These are phyloP conservation scores for Dictyostelium intermedium DNA, from an alignment of 78 protist genomes.

Conservation along the genomic window DNA sequence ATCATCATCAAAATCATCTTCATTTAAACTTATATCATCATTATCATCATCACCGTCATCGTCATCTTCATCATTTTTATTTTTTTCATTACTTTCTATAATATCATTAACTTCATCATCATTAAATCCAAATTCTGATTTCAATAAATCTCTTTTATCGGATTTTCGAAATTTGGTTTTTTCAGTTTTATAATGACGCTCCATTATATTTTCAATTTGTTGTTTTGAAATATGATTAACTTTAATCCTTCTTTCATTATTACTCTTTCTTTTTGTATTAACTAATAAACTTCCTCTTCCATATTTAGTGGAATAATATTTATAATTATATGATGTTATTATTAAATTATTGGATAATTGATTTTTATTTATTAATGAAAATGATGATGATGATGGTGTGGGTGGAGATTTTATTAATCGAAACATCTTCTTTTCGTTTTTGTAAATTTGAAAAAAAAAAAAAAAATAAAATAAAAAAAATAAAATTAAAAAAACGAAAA, in stretches of 20 bases:
- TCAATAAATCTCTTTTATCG: background rate
- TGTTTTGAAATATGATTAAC: background rate
- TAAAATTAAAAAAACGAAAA: background rate
- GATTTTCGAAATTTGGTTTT: background rate
- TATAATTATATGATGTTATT: background rate
- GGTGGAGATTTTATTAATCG: background rate
- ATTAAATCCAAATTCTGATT: background rate
- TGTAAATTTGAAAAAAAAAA: background rate
- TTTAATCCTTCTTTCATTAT: background rate
- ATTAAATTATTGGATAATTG: background rate
- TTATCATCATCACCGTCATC: background rate
- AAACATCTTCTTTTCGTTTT: background rate
- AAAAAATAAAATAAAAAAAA: background rate
- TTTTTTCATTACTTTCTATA: background rate
- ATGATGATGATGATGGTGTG: background rate
- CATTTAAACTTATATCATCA: too few relatives aligned
- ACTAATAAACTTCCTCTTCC: background rate
- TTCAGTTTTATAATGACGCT: background rate
- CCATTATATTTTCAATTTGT: background rate
- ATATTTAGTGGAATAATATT: background rate
- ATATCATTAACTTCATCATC: background rate
- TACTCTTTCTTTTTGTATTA: constrained; percentile 5
- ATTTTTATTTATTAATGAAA: background rate
- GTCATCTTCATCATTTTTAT: background rate
- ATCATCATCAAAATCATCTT: background rate